Percentiles rank a stretch among this genome's conserved stretches.
These are phyloP conservation scores for Phaffia australis DNA, from an alignment of 768 basidiomycete genomes.

Conservation along the genomic window DNA sequence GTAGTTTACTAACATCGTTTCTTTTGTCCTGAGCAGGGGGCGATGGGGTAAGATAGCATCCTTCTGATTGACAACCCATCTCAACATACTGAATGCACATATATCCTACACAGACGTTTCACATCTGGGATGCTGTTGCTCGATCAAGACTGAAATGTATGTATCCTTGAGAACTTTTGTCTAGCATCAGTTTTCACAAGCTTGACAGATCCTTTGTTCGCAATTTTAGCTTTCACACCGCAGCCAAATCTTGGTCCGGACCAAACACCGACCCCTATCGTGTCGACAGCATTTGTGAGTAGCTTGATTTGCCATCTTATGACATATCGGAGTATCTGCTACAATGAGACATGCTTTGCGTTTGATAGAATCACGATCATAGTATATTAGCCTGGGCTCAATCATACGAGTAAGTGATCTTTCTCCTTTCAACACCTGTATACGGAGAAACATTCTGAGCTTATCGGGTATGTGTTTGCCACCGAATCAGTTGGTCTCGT, in stretches of 20 bases:
- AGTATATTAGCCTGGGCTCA: conserved; percentile 18
- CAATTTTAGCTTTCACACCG: conserved; percentile 7
- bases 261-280: conserved; percentile 17
- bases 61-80: not conserved
- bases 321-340: too few species aligned
- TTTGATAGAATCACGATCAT: not conserved
- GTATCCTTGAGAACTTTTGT: conserved; percentile 27
- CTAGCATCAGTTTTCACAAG: not conserved
- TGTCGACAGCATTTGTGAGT: conserved; percentile 9
- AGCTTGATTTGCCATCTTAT: not conserved
- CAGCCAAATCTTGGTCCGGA: conserved; percentile 1
- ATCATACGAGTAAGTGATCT: conserved; percentile 4
- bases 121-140: conserved; percentile 91
- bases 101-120: conserved; percentile 52
- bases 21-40: conserved; percentile 22
- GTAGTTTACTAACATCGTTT: too few species aligned
- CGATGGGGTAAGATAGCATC: conserved; percentile 30
- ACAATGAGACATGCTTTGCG: too few species aligned
- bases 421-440: not conserved
- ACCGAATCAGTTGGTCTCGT: conserved; percentile 8
- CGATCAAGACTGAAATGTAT: conserved; percentile 82
- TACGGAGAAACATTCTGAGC: too few species aligned
- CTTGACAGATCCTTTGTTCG: not conserved
- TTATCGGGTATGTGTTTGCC: not conserved
- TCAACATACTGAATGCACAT: not conserved